Percentiles rank a stretch among this genome's conserved stretches.
These are phyloP conservation scores for Amphirosellinia nigrospora DNA, from an alignment of 495 filamentous ascomycete genomes.

Conservation along the genomic window DNA sequence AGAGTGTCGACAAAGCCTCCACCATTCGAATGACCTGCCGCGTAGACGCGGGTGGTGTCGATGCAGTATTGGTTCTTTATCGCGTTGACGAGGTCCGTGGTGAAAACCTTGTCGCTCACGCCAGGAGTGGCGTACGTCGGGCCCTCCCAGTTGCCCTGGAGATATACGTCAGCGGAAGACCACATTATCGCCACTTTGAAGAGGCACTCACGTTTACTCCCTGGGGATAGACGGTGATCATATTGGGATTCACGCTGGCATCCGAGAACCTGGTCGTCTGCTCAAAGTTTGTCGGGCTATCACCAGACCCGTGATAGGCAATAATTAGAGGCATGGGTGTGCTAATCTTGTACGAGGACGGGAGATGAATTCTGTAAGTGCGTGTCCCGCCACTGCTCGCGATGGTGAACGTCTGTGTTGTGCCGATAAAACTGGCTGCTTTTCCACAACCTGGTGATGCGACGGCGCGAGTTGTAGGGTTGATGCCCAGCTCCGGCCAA, in stretches of 20 bases:
- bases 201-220: not conserved
- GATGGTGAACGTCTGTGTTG: not conserved
- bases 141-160: constrained; percentile 5
- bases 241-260: not conserved
- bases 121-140: not conserved
- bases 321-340: constrained; percentile 1
- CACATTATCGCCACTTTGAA: not conserved
- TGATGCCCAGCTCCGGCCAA: not conserved
- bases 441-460: not conserved
- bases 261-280: not conserved
- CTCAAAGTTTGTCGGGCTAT: constrained; percentile 7
- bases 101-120: not conserved
- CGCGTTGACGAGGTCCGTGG: not conserved
- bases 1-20: not conserved
- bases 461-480: not conserved
- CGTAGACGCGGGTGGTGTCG: not conserved
- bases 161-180: not conserved
- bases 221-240: constrained; percentile 6
- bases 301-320: constrained; percentile 8
- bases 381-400: constrained; percentile 1
- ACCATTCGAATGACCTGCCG: not conserved
- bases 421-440: not conserved
- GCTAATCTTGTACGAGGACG: constrained; percentile 1
- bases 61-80: constrained; percentile 1
- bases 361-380: constrained; percentile 1